These are phyloP conservation scores for Elongisporangium senticosum DNA, from an alignment of 352 stramenopile species.

Conservation along the genomic window DNA sequence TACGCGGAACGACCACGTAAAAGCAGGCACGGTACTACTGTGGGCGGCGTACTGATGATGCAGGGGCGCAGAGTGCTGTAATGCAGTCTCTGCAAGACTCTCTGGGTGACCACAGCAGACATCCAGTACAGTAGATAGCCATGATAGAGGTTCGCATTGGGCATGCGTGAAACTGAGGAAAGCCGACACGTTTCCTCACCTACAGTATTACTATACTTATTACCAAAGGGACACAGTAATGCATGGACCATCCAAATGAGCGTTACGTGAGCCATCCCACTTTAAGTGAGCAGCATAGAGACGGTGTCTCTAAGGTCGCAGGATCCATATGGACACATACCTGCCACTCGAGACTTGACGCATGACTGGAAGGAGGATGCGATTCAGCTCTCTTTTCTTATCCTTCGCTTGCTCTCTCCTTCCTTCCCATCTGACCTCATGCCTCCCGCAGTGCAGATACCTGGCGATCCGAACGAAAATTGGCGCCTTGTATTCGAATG, in stretches of 20 bases:
- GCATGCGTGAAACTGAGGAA: too few relatives aligned
- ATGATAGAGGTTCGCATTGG: too few relatives aligned
- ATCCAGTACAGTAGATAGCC: too few relatives aligned
- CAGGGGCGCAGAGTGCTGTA: neutral
- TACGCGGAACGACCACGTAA: neutral
- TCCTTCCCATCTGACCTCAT: too few relatives aligned
- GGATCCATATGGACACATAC: neutral
- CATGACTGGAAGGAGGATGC: neutral
- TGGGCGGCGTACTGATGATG: neutral
- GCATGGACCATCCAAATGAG: neutral
- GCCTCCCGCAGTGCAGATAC: neutral
- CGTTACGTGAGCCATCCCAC: neutral
- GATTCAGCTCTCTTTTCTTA: neutral
- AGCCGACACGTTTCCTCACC: too few relatives aligned
- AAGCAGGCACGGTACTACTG: neutral
- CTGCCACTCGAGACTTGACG: neutral
- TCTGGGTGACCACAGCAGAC: neutral
- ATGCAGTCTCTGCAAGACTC: too few relatives aligned
- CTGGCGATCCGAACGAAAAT: neutral
- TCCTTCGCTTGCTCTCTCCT: too few relatives aligned
- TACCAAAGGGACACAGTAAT: too few relatives aligned
- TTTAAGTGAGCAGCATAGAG: neutral
- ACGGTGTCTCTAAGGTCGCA: neutral
- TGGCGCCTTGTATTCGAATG: neutral
- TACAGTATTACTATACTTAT: too few relatives aligned